phyloP scores from a whole-genome alignment of 805 yeast genomes.

The Yamadazyma nakazawae region DNA sequence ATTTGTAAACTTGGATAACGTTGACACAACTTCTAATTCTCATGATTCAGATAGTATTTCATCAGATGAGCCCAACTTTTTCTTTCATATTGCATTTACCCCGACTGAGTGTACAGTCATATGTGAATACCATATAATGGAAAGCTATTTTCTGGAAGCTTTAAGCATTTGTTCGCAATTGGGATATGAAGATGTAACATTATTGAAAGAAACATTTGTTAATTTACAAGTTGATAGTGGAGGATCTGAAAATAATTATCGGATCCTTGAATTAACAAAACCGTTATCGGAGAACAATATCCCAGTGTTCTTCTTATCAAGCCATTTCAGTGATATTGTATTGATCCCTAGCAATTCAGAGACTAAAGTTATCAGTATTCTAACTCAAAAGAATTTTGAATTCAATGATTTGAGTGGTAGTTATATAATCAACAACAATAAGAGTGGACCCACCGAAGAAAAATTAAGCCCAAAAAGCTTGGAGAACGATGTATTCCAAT shows the following conservation, averaged over 20 bases:
- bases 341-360: slow-evolving; percentile 49
- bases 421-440: slow-evolving; percentile 25
- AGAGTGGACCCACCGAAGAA: not conserved
- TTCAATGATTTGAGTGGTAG: slow-evolving; percentile 45
- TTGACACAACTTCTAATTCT: not conserved
- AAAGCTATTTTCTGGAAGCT: slow-evolving; percentile 36
- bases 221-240: slow-evolving; percentile 60
- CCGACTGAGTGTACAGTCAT: slow-evolving; percentile 63
- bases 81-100: slow-evolving; percentile 60
- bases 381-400: slow-evolving; percentile 41
- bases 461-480: slow-evolving; percentile 11
- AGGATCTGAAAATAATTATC: slow-evolving; percentile 44
- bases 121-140: slow-evolving; percentile 41
- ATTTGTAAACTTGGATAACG: not conserved
- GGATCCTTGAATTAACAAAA: slow-evolving; percentile 53
- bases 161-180: slow-evolving; percentile 30
- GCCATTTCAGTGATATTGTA: slow-evolving; percentile 63
- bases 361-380: slow-evolving; percentile 42
- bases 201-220: slow-evolving; percentile 45
- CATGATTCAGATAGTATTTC: slow-evolving; percentile 1
- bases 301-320: slow-evolving; percentile 57
- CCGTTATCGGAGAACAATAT: slow-evolving; percentile 58
- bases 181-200: slow-evolving; percentile 32
- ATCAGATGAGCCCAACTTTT: slow-evolving; percentile 24
- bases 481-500: slow-evolving; percentile 33